Evolutionary conservation across 192 early-diverging fungal species (phyloP), one percentile per base, ranked within the genome.

Genomic region (Entomortierella chlamydospora): DNA sequence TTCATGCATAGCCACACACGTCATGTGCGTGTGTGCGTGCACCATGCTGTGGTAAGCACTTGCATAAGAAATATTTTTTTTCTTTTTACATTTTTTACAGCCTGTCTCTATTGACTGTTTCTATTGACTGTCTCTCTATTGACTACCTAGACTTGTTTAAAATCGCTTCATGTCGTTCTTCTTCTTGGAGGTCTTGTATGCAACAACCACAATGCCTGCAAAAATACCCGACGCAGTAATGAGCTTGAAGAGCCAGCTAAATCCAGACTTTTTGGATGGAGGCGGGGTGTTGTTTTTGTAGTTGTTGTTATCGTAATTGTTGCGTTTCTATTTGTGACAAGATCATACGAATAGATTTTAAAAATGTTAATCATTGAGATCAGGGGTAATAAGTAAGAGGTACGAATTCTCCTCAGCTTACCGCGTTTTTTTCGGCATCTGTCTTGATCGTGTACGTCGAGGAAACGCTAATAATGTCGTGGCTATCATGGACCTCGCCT

Each of bases 401-500:
- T n/a, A n/a, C n/a, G n/a, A n/a, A n/a, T n/a, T n/a, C n/a, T n/a
- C n/a, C n/a, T n/a, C n/a, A 17, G 34, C 61, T 33, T 64, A 78
- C 73, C 0, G 63, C 37, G 34, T 23, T 13, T 25, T 39, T 26
- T 28, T 42, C 37, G 52, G 56, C 10, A 13, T 66, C 60, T 18
- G 56, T n/a, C 34, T 64, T 69, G 37, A 41, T 18, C 29, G 84
- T 34, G 1, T 70, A 39, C 23, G 22, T 79, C 30, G 84, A 83
- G 6, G 83, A 68, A 18, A 88, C 85, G 29, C 62, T 65, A 50
- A 88, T 81, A 53, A 88, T 87, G 50, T 86, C 85, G 57, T 79
- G 64, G 41, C 87, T 90, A 87, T 95, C 94, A 56, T 87, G 86
- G 43, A 97, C 90, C 61, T 94, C 97, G 64, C 98, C 98, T 0